A percentile compares a stretch with the other conserved stretches of the same genome.
Conservation (phyloP, 768 basidiomycete genomes). For the Leccinum barrowsii region DNA sequence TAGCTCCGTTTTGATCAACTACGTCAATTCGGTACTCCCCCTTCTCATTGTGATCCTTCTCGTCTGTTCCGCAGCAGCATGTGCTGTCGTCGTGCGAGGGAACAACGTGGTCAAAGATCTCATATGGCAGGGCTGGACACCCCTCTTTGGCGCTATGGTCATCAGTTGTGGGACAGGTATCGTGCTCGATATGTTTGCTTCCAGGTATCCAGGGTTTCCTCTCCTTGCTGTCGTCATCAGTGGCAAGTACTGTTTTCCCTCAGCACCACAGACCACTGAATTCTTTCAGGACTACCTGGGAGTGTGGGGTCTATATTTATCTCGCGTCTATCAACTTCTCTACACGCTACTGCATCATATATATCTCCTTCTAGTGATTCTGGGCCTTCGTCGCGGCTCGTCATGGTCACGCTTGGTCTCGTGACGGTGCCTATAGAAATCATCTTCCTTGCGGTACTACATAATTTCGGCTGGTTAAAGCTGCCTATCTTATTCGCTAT, state of each 20-base stretch:
- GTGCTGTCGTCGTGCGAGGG: constrained; percentile 52
- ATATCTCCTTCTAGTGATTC: constrained; percentile 2
- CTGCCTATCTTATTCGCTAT: constrained; percentile 66
- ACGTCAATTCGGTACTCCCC: constrained; percentile 64
- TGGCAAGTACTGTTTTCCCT: constrained; percentile 42
- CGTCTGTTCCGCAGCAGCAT: constrained; percentile 46
- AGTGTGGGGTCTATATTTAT: constrained; percentile 88
- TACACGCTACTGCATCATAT: constrained; percentile 50
- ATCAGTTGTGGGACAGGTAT: constrained; percentile 88
- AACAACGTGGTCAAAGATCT: constrained; percentile 72
- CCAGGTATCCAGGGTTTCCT: constrained; percentile 82
- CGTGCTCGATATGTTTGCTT: constrained; percentile 87
- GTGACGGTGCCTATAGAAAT: constrained; percentile 81
- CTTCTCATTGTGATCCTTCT: constrained; percentile 49
- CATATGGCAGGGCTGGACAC: constrained; percentile 83
- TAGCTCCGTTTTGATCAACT: constrained; percentile 67
- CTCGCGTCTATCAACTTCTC: constrained; percentile 83
- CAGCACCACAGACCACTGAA: background rate
- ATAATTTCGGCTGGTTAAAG: constrained; percentile 72
- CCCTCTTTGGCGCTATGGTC: constrained; percentile 86
- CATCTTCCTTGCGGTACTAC: constrained; percentile 66
- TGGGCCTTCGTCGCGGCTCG: constrained; percentile 44
- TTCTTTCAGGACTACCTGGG: constrained; percentile 68
- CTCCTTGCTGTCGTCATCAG: constrained; percentile 85
- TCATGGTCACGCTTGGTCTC: constrained; percentile 64